Percentiles rank a stretch among this genome's conserved stretches.
phyloP scores from a whole-genome alignment of 1,139 yeast genomes.

The Blastobotrys aristatus region DNA sequence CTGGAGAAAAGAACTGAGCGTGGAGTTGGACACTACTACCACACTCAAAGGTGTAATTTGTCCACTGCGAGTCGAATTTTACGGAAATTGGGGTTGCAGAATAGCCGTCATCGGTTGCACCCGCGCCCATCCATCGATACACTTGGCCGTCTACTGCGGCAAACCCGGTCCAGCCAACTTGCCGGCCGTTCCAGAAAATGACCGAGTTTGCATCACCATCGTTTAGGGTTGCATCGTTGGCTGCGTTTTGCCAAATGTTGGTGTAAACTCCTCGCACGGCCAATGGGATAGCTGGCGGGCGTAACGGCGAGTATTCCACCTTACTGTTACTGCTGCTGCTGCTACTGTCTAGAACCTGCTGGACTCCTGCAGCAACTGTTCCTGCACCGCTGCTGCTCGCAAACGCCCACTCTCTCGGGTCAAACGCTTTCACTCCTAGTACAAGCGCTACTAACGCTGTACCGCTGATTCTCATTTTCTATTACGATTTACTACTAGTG shows the following conservation, averaged over 20 bases:
- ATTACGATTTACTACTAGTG: too few relatives aligned
- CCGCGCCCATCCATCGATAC: slow-evolving; percentile 6
- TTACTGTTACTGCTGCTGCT: neutral
- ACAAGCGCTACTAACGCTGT: too few relatives aligned
- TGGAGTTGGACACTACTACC: slow-evolving; percentile 2
- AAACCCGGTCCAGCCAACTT: slow-evolving; percentile 9
- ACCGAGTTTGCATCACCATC: neutral
- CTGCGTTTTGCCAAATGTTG: slow-evolving; percentile 5
- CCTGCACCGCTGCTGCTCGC: neutral
- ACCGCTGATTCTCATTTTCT: too few relatives aligned
- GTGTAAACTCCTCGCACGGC: slow-evolving; percentile 10
- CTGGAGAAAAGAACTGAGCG: slow-evolving; percentile 10
- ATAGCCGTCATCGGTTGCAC: neutral
- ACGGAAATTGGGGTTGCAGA: slow-evolving; percentile 2
- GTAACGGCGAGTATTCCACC: slow-evolving; percentile 6
- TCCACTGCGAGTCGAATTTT: slow-evolving; percentile 7
- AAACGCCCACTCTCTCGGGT: neutral
- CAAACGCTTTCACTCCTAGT: neutral
- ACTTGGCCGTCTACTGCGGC: slow-evolving; percentile 6
- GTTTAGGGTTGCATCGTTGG: slow-evolving; percentile 3
- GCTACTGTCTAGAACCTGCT: neutral
- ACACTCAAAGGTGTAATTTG: slow-evolving; percentile 9
- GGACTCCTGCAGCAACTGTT: neutral
- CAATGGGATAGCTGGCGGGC: slow-evolving; percentile 12
- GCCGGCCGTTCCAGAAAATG: slow-evolving; percentile 10